Base-by-base conservation (phyloP, 805 yeast species). In the Ascoidea rubescens region DNA sequence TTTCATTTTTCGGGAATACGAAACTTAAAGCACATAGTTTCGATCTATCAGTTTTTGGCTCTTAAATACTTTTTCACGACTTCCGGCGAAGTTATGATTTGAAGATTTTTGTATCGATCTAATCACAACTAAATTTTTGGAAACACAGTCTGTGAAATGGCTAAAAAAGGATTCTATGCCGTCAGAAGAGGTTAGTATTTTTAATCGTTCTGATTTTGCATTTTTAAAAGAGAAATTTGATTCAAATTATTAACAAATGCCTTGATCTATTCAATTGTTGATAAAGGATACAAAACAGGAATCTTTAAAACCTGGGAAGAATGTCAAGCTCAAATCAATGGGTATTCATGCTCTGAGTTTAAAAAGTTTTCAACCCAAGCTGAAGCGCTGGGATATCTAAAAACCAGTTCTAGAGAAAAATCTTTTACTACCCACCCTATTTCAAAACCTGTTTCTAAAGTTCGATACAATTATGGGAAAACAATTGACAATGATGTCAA, bases 231-330 rank as follows among this genome's bases (percentile, higher is more conserved):
- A 37, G 14, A 37, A 37, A 10, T 14, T 10, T 10, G 14, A 10
- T 14, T 37, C 14, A 10, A 37, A 10, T 10, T 37, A 37, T 37
- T 37, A 14, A 37, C 14, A 37, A 37, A 37, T 37, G 4, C 43
- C 14, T 10, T 10, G 14, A 10, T 37, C 8, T 37, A 2, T 14
- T 37, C 4, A 37, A 37, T 37, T 14, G 4, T 2, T 7, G 55
- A 53, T 12, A 67, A 64, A 4, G 87, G 88, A 1, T 66, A 79
- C 16, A 52, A 55, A 1, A 59, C 66, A 1, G 96, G 95, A 0
- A 69, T 87, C 0, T 87, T 67, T 64, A 57, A 52, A 5, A 63
- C 64, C 17, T 88, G 96, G 96, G 61, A 62, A 1, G 78, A 72
- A 4, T 79, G 83, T 53, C 67, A 73, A 51, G 56, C 57, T 0